These are phyloP conservation scores for Ensete glaucum DNA, from an alignment of 176 grass and related monocot species.

Conservation along the genomic window DNA sequence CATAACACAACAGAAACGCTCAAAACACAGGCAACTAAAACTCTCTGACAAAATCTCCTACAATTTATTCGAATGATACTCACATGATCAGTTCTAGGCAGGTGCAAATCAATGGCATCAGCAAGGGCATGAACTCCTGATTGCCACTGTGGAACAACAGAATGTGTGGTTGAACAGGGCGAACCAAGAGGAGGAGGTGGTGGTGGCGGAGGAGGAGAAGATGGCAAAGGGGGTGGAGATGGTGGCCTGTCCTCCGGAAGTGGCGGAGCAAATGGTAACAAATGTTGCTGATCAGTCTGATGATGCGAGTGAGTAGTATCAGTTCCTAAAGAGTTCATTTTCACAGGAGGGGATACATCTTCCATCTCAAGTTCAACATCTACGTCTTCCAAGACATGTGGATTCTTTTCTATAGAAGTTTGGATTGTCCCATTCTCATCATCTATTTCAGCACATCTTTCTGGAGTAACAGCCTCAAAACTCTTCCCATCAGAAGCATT, in stretches of 20 bases:
- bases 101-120: constrained; percentile 27
- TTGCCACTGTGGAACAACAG: constrained; percentile 13
- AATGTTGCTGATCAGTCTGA: constrained; percentile 15
- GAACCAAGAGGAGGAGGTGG: constrained; percentile 18
- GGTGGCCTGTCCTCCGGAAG: constrained; percentile 70
- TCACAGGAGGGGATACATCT: constrained; percentile 54
- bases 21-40: constrained; percentile 12
- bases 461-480: constrained; percentile 96
- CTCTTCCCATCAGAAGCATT: constrained; percentile 50
- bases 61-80: constrained; percentile 23
- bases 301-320: constrained; percentile 13
- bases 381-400: constrained; percentile 66
- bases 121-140: constrained; percentile 22
- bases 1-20: constrained; percentile 17
- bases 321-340: constrained; percentile 28
- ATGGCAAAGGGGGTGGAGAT: constrained; percentile 86
- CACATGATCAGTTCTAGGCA: constrained; percentile 26
- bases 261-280: constrained; percentile 43
- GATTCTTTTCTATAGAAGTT: constrained; percentile 43
- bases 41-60: constrained; percentile 9
- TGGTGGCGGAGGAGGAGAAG: constrained; percentile 30
- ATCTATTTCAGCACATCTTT: constrained; percentile 34
- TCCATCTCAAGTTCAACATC: constrained; percentile 98
- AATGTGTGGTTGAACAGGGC: neutral
- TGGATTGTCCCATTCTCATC: constrained; percentile 34